These are phyloP conservation scores for Xylaria castorea DNA, from an alignment of 495 filamentous ascomycete species.

Conservation along the genomic window DNA sequence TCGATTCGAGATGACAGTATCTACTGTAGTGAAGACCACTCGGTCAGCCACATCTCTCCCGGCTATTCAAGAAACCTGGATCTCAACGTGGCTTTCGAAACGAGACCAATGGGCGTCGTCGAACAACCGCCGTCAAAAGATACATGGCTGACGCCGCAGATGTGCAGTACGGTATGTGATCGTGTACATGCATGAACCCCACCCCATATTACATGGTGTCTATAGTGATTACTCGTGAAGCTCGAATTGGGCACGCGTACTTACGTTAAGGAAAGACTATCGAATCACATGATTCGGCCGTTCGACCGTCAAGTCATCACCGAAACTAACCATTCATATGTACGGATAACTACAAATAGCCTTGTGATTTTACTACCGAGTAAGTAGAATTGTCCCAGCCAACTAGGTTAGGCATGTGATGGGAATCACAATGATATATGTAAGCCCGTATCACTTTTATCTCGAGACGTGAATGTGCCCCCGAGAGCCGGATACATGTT, in stretches of 20 bases:
- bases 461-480: background rate
- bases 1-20: background rate
- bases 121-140: slow-evolving; percentile 40
- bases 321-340: background rate
- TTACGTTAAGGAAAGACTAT: background rate
- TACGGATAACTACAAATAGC: background rate
- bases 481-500: background rate
- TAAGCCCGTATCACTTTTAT: background rate
- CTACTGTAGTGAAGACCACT: too few relatives aligned
- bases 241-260: background rate
- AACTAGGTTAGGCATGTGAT: background rate
- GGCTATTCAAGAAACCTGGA: background rate
- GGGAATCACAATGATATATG: background rate
- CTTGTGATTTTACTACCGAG: background rate
- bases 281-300: background rate
- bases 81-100: slow-evolving; percentile 34
- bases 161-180: slow-evolving; percentile 3
- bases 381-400: background rate
- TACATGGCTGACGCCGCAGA: slow-evolving; percentile 26
- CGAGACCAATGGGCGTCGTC: slow-evolving; percentile 37
- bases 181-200: slow-evolving; percentile 1
- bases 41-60: background rate
- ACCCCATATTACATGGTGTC: background rate
- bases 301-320: background rate
- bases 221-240: slow-evolving; percentile 1